phyloP scores from a whole-genome alignment of 345 rosid genomes.

The Isatis tinctoria region DNA sequence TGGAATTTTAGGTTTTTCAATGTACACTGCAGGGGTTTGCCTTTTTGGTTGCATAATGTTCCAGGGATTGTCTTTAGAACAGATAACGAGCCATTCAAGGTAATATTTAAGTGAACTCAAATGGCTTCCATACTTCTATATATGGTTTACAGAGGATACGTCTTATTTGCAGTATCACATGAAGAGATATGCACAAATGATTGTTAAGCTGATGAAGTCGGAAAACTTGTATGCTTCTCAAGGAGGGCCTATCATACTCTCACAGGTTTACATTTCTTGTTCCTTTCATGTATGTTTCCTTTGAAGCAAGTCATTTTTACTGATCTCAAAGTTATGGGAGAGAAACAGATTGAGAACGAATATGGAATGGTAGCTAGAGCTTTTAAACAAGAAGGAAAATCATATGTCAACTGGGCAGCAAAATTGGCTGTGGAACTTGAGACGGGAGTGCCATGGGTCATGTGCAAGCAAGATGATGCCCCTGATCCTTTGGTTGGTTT shows the following conservation, averaged over 20 bases:
- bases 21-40: slow-evolving; percentile 53
- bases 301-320: not conserved
- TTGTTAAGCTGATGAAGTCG: slow-evolving; percentile 66
- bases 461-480: slow-evolving; percentile 89
- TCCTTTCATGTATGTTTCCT: not conserved
- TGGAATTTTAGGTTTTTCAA: not conserved
- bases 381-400: slow-evolving; percentile 49
- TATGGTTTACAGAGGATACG: not conserved
- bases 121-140: not conserved
- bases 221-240: slow-evolving; percentile 71
- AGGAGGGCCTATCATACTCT: slow-evolving; percentile 85
- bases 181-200: slow-evolving; percentile 49
- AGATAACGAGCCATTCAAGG: slow-evolving; percentile 82
- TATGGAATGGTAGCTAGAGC: slow-evolving; percentile 51
- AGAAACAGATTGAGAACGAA: slow-evolving; percentile 72
- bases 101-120: slow-evolving; percentile 6
- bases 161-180: slow-evolving; percentile 47
- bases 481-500: slow-evolving; percentile 76
- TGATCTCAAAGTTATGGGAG: not conserved
- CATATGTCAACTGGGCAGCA: slow-evolving; percentile 76
- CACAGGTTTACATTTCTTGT: slow-evolving; percentile 48
- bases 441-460: slow-evolving; percentile 87
- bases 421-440: slow-evolving; percentile 61
- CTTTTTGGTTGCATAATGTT: slow-evolving; percentile 78
- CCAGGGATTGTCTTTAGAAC: slow-evolving; percentile 68